Percentiles rank a stretch among this genome's conserved stretches.
Conservation (phyloP, 805 yeast species). For the Priceomyces carsonii region DNA sequence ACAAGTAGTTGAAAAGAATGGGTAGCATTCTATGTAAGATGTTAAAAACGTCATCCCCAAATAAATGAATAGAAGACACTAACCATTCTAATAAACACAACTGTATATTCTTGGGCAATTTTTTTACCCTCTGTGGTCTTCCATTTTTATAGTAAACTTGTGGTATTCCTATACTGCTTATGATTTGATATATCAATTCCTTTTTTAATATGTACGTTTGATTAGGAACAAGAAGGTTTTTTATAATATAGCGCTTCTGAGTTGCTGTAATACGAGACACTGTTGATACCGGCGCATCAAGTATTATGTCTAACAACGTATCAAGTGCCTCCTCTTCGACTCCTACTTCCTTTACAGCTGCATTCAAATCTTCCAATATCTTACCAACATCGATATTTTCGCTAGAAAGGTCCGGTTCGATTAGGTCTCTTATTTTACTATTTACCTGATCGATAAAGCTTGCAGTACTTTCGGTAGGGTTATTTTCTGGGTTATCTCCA, state of each 20-base stretch:
- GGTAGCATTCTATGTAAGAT: constrained; percentile 15
- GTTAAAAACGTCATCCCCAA: constrained; percentile 12
- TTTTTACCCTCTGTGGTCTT: constrained; percentile 12
- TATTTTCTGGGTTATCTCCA: too few relatives aligned
- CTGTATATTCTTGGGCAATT: constrained; percentile 16
- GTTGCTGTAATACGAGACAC: constrained; percentile 5
- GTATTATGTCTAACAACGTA: constrained; percentile 11
- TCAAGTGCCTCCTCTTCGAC: constrained; percentile 9
- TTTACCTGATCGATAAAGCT: too few relatives aligned
- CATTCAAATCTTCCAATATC: constrained; percentile 4
- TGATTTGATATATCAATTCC: constrained; percentile 8
- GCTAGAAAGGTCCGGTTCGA: too few relatives aligned
- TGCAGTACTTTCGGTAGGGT: too few relatives aligned
- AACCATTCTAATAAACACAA: constrained; percentile 23
- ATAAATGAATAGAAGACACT: constrained; percentile 15
- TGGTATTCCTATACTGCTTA: constrained; percentile 15
- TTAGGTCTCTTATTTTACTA: too few relatives aligned
- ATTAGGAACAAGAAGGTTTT: constrained; percentile 10
- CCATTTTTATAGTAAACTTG: constrained; percentile 16
- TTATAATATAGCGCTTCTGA: constrained; percentile 13
- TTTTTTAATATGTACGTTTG: constrained; percentile 5
- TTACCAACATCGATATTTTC: background rate
- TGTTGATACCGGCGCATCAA: constrained; percentile 7
- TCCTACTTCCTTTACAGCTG: constrained; percentile 7
- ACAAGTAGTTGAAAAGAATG: constrained; percentile 19